Evolutionary conservation across 2,329 filamentous ascomycete species (phyloP), one percentile per base, ranked within the genome.

Genomic region (Botrytis squamosa): DNA sequence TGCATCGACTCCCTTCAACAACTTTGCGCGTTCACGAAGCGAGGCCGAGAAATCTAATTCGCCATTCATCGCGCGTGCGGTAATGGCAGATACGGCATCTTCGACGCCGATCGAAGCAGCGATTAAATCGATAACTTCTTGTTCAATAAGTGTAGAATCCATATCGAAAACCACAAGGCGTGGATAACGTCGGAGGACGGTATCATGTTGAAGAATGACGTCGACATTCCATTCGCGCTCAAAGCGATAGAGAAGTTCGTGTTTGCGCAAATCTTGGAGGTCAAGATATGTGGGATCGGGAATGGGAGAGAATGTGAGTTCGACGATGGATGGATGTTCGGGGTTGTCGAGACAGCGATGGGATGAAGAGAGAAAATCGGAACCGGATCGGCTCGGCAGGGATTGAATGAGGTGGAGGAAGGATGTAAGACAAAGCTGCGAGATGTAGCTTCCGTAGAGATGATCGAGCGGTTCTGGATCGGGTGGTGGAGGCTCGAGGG

Each of bases 51-150:
- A 99, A 82, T 98, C 95, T 52, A 98, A 86, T 84, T 98, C 95
- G 75, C 96, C 96, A 77, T 95, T 91, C 96, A 99, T 99, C 52
- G 96, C 95, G 49, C 94, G 92, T 74, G 92, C 91, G 0, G 96
- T 99, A 78, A 99, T 98, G 79, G 91, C 90, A 16, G 94, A 92
- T 57, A 99, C 95, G 79, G 93, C 86, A 71, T 90, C 90, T 78
- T 93, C 90, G n/a, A 97, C 88, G 70, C 94, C 93, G 3, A 97
- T 89, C 55, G 92, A 92, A 71, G 92, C 90, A 6, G 96, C 96
- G 73, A 99, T 91, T 79, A 98, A 91, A 82, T 99, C 96, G 81
- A 99, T 98, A 75, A 98, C 95, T 84, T 99, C 96, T 82, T 99
- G 95, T 71, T 95, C 92, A 81, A 99, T 98, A 75, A 99, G 88